Base-by-base conservation (phyloP, 2,329 filamentous ascomycete genomes). In the Ramularia endophylla region DNA sequence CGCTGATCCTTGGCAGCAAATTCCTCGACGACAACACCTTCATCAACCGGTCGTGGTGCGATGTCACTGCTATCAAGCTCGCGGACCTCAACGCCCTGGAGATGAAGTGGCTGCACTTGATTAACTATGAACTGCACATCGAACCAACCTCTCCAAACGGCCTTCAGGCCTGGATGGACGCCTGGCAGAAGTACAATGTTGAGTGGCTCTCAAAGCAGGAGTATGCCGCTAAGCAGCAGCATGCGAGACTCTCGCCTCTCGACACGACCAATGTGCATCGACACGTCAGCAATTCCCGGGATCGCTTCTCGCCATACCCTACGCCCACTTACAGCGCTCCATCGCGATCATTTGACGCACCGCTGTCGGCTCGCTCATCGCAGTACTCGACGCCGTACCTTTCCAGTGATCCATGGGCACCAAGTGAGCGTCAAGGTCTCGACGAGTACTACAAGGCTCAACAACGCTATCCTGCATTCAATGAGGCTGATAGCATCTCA, bases 11-110 rank as follows among this genome's bases (percentile, higher is more conserved):
- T 39, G 89, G 87, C 46, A 94, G 87, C 78, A 95, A 95, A 70
- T 95, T 95, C 59, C 72, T 95, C 52, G 89, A 95, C 59, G 89
- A 95, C 72, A 95, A 95, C 68, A 95, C 89, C 5, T 95, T 95
- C 67, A 89, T 95, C 73, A 95, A 95, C 69, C 84, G 87, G 41
- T 95, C 89, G 1, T 95, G 89, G 89, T 87, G 89, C 4, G 89
- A 95, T 61, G 89, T 95, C 38, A 95, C 87, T 65, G 87, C 86
- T 47, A 94, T 95, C 52, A 74, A 82, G 22, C 87, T 95, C 15
- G 68, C 76, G 2, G 87, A 95, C 59, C 74, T 95, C 53, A 95
- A 95, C 68, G 72, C 75, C 46, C 77, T 94, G 63, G 89, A 95
- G 70, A 79, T 83, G 56, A 84, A 94, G 55, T 95, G 89, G 89